These are phyloP conservation scores for Microdochium paspali DNA, from an alignment of 2,329 filamentous ascomycete species.

Conservation along the genomic window DNA sequence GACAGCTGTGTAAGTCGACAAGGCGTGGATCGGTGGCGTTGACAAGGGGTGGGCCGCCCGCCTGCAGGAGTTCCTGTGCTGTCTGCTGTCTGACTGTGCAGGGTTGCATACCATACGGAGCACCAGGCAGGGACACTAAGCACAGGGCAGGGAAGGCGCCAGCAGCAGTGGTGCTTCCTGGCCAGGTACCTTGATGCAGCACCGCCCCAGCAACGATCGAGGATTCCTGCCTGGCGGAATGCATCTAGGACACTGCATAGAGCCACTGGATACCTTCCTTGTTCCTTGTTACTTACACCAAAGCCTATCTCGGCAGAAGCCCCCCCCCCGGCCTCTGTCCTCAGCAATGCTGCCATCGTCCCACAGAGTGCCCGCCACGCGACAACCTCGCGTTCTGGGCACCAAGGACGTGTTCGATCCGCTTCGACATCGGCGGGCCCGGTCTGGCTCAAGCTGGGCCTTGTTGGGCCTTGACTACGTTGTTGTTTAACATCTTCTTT, in stretches of 20 bases:
- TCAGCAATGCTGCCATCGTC: too few relatives aligned
- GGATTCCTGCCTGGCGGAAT: not conserved
- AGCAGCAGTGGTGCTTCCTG: too few relatives aligned
- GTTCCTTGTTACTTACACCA: too few relatives aligned
- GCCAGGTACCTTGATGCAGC: too few relatives aligned
- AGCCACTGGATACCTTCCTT: too few relatives aligned
- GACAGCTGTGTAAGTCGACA: not conserved
- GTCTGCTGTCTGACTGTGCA: not conserved
- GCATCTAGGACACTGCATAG: too few relatives aligned
- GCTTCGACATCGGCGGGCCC: not conserved
- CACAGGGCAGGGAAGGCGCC: not conserved
- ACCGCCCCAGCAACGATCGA: not conserved
- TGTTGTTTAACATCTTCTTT: not conserved
- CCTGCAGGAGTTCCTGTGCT: not conserved
- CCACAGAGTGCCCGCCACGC: too few relatives aligned
- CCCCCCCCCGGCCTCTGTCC: too few relatives aligned
- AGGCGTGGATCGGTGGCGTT: not conserved
- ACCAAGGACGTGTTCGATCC: not conserved
- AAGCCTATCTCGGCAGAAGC: too few relatives aligned
- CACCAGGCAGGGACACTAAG: not conserved
- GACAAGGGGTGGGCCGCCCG: not conserved
- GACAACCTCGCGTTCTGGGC: too few relatives aligned
- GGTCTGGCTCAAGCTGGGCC: not conserved
- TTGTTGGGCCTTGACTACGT: too few relatives aligned
- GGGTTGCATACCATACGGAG: not conserved